Evolutionary conservation across 345 rosid genomes (phyloP).

Genomic region (Eucalyptus grandis): DNA sequence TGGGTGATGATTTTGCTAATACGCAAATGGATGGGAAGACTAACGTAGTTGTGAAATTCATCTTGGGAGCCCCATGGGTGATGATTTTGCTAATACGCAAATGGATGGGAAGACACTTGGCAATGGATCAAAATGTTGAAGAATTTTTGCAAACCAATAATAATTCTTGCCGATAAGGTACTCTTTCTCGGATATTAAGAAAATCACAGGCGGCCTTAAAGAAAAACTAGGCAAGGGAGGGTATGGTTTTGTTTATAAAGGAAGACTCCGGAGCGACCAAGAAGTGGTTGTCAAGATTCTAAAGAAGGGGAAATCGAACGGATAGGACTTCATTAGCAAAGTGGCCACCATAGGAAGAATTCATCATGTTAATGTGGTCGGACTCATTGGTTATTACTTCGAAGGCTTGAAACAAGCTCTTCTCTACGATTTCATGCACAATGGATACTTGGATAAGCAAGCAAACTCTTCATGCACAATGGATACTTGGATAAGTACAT

Average conservation of each 20-base stretch:
- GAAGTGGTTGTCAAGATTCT: not conserved
- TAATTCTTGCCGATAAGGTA: no score
- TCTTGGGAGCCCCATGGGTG: no score
- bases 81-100: no score
- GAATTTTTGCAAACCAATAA: no score
- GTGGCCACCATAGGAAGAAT: not conserved
- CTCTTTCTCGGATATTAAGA: no score
- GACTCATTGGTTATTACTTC: not conserved
- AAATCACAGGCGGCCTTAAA: accelerated
- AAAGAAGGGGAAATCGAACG: not conserved
- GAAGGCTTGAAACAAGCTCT: not conserved
- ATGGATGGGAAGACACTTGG: no score
- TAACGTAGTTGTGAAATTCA: no score
- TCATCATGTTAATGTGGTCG: not conserved
- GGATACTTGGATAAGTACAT: not conserved
- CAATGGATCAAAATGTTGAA: no score
- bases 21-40: no score
- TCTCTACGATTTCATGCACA: not conserved
- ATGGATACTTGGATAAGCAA: not conserved
- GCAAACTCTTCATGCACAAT: not conserved
- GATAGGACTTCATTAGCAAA: accelerated
- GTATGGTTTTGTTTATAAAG: not conserved
- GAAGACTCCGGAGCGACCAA: accelerated
- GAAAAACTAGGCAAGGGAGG: not conserved
- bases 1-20: no score